phyloP scores from a whole-genome alignment of 2,329 filamentous ascomycete species.

The Exophiala calicioides region DNA sequence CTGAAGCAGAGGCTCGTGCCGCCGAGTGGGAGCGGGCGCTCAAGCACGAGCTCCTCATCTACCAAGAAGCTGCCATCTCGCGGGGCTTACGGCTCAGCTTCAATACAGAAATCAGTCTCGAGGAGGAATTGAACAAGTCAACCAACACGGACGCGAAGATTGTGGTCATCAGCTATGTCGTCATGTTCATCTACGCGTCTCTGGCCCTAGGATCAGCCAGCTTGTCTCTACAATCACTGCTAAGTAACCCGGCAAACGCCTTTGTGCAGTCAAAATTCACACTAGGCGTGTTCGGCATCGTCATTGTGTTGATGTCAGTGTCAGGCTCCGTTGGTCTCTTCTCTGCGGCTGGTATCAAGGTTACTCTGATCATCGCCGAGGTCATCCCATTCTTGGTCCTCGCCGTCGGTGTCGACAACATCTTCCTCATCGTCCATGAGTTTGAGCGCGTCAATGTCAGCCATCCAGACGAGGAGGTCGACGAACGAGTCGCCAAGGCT shows the following conservation, averaged over 20 bases:
- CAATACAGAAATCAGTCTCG: slow-evolving; percentile 90
- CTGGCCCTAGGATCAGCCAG: slow-evolving; percentile 87
- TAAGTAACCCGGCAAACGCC: slow-evolving; percentile 78
- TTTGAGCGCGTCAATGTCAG: slow-evolving; percentile 93
- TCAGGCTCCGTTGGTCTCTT: slow-evolving; percentile 93
- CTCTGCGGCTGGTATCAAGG: slow-evolving; percentile 86
- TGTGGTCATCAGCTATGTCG: slow-evolving; percentile 90
- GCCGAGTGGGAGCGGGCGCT: slow-evolving; percentile 88
- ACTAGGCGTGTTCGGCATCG: slow-evolving; percentile 87
- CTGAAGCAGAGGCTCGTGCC: slow-evolving; percentile 67
- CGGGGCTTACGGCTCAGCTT: slow-evolving; percentile 87
- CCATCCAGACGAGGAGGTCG: slow-evolving; percentile 83
- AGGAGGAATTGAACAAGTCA: slow-evolving; percentile 95
- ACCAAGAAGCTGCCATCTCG: slow-evolving; percentile 74
- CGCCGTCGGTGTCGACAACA: slow-evolving; percentile 97
- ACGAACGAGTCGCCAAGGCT: slow-evolving; percentile 80
- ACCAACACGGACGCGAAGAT: slow-evolving; percentile 99
- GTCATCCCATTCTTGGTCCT: slow-evolving; percentile 97
- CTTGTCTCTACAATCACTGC: slow-evolving; percentile 71
- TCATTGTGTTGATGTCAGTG: slow-evolving; percentile 97
- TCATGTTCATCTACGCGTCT: slow-evolving; percentile 98
- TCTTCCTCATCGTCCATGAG: slow-evolving; percentile 97
- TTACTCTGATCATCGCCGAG: slow-evolving; percentile 95
- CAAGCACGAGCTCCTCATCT: slow-evolving; percentile 70
- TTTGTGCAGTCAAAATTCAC: slow-evolving; percentile 97